Conservation (phyloP, 163 green algal genomes). For the Trebouxiophyceae sp. region DNA sequence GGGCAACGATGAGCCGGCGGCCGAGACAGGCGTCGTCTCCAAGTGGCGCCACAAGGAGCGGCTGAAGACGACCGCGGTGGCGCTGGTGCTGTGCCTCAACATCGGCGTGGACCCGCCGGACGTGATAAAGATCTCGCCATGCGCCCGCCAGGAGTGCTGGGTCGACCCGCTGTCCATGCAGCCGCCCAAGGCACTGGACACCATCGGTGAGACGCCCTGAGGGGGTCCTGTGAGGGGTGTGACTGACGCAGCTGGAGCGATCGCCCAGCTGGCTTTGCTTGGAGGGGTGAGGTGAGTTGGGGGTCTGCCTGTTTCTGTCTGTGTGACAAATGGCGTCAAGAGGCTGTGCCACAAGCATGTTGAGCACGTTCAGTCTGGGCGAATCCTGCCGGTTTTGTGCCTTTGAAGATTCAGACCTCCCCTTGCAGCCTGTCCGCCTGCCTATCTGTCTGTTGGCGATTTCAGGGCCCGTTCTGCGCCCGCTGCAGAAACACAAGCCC, state of each 20-base stretch:
- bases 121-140: slow-evolving; percentile 96
- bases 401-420: too few species aligned
- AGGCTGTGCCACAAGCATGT: too few species aligned
- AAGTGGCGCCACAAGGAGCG: slow-evolving; percentile 89
- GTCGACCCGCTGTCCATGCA: slow-evolving; percentile 91
- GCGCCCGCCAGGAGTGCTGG: slow-evolving; percentile 90
- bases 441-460: background rate
- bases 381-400: too few species aligned
- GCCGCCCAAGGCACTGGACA: slow-evolving; percentile 89
- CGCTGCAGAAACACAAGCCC: background rate
- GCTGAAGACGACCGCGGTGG: slow-evolving; percentile 86
- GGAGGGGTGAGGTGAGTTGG: too few species aligned
- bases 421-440: background rate
- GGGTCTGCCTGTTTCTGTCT: too few species aligned
- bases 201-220: slow-evolving; percentile 79
- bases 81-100: slow-evolving; percentile 97
- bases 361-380: too few species aligned
- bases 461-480: background rate
- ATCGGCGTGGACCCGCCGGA: slow-evolving; percentile 98
- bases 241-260: too few species aligned
- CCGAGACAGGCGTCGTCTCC: background rate
- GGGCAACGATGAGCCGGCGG: background rate
- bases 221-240: too few species aligned
- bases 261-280: too few species aligned
- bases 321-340: too few species aligned